phyloP scores from a whole-genome alignment of 805 yeast genomes.

The Brettanomyces bruxellensis region DNA sequence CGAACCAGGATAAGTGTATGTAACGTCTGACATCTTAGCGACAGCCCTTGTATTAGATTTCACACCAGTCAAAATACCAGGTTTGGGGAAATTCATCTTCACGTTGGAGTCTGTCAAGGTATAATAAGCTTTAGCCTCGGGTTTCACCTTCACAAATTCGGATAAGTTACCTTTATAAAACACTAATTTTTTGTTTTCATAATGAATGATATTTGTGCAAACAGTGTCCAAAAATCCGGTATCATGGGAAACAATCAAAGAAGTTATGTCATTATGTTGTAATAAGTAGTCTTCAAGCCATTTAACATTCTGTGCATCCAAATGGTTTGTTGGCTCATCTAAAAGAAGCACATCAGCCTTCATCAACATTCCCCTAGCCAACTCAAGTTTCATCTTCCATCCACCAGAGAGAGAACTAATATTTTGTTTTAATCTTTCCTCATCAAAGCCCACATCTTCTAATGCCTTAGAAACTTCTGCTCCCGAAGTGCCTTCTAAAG shows the following conservation, averaged over 20 bases:
- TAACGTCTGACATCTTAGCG: constrained; percentile 60
- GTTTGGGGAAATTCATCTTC: constrained; percentile 97
- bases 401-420: constrained; percentile 97
- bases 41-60: constrained; percentile 91
- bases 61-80: constrained; percentile 96
- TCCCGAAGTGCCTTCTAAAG: constrained; percentile 50
- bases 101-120: constrained; percentile 88
- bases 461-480: constrained; percentile 72
- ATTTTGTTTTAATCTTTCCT: constrained; percentile 78
- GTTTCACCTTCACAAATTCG: constrained; percentile 82
- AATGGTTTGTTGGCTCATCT: constrained; percentile 98
- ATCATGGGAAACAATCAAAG: constrained; percentile 95
- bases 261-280: constrained; percentile 79
- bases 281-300: constrained; percentile 89
- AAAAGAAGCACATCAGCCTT: constrained; percentile 89
- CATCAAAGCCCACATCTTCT: constrained; percentile 83
- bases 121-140: constrained; percentile 94
- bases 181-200: constrained; percentile 88
- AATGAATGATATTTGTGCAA: constrained; percentile 94
- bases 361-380: constrained; percentile 98
- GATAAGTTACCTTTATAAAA: constrained; percentile 95
- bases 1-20: constrained; percentile 87
- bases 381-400: constrained; percentile 97
- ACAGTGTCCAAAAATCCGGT: constrained; percentile 93
- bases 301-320: constrained; percentile 87